Conservation (phyloP, 2,329 filamentous ascomycete species). For the Pseudogymnoascus sp. region DNA sequence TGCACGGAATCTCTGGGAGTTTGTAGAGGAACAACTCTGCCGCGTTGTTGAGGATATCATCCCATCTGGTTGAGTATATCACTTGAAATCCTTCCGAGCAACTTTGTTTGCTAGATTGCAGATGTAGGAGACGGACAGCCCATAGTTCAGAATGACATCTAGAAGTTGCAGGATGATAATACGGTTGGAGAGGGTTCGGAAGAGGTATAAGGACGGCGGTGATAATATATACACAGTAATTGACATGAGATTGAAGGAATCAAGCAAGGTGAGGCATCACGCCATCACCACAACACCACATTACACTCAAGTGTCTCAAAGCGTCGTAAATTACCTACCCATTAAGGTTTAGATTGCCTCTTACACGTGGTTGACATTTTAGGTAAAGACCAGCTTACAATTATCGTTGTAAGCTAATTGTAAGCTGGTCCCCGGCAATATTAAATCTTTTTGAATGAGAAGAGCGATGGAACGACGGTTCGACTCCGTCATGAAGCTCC, state of each 20-base stretch:
- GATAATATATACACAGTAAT: no score
- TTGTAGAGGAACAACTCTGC: background rate
- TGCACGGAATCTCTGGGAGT: background rate
- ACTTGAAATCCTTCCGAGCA: background rate
- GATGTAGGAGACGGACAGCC: no score
- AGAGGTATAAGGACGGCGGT: no score
- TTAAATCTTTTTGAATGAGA: background rate
- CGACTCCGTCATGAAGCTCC: no score
- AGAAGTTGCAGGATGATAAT: no score
- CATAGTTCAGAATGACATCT: no score
- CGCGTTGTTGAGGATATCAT: background rate
- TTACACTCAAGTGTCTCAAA: background rate
- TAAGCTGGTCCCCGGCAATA: background rate
- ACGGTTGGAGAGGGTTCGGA: no score
- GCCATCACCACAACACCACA: background rate
- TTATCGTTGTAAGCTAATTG: background rate
- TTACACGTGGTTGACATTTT: background rate
- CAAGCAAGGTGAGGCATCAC: background rate
- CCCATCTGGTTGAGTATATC: background rate
- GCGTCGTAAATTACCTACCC: background rate
- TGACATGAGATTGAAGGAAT: no score
- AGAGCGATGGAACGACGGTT: no score
- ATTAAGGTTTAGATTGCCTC: background rate
- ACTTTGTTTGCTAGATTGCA: background rate
- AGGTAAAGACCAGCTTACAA: background rate